A percentile compares a stretch with the other conserved stretches of the same genome.
Evolutionary conservation across 2,329 filamentous ascomycete species (phyloP).

Genomic region (Xylariaceae sp.): DNA sequence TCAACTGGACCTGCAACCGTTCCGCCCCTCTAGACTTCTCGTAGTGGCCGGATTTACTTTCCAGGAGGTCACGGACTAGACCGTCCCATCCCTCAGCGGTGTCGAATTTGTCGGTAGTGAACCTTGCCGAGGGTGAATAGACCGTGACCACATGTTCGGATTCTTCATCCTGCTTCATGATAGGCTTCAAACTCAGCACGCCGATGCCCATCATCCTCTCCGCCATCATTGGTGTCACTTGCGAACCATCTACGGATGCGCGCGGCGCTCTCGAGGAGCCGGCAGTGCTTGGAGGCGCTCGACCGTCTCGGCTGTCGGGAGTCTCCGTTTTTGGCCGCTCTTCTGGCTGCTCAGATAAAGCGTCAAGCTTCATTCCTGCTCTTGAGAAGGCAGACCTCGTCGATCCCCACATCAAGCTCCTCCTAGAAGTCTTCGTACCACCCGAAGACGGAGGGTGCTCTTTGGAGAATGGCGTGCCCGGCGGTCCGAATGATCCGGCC

Average conservation of each 20-base stretch:
- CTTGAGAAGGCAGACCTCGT: conserved; percentile 58
- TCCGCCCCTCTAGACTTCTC: conserved; percentile 74
- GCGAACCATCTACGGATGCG: conserved; percentile 39
- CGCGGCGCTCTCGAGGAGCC: conserved; percentile 56
- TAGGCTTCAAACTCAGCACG: conserved; percentile 72
- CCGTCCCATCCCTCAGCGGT: conserved; percentile 71
- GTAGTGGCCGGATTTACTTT: conserved; percentile 73
- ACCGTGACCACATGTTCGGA: conserved; percentile 75
- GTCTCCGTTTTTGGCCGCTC: conserved; percentile 39
- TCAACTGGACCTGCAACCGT: conserved; percentile 77
- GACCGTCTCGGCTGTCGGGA: conserved; percentile 49
- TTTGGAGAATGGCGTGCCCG: conserved; percentile 42
- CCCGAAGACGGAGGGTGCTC: conserved; percentile 55
- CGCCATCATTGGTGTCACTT: conserved; percentile 50
- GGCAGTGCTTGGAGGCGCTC: conserved; percentile 56
- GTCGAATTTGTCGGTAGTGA: conserved; percentile 59
- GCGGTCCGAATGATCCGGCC: conserved; percentile 50
- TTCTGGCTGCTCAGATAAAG: conserved; percentile 57
- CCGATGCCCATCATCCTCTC: conserved; percentile 77
- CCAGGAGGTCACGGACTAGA: conserved; percentile 72
- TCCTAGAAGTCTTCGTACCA: conserved; percentile 58
- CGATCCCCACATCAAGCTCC: conserved; percentile 71
- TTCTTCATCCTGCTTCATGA: conserved; percentile 73
- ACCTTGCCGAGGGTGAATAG: conserved; percentile 67
- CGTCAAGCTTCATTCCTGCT: conserved; percentile 56